Percentiles rank a stretch among this genome's conserved stretches.
phyloP scores from a whole-genome alignment of 768 basidiomycete genomes.

The Flagelloscypha sp. region DNA sequence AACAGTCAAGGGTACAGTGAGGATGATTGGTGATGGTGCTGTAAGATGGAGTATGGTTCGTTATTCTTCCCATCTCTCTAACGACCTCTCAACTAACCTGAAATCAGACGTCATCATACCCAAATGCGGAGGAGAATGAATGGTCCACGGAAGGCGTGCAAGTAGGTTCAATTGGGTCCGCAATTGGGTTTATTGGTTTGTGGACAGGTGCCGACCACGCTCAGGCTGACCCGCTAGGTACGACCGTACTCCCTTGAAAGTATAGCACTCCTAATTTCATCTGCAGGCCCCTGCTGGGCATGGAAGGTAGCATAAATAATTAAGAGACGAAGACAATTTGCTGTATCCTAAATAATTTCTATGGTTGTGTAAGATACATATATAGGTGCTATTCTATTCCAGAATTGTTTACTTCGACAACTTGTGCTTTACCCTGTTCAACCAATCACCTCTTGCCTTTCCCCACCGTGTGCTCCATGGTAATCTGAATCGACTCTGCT shows the following conservation, averaged over 20 bases:
- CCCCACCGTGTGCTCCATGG: too few relatives aligned
- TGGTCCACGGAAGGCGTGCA: slow-evolving; percentile 54
- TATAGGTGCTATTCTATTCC: too few relatives aligned
- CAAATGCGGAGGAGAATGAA: slow-evolving; percentile 26
- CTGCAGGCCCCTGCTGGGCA: slow-evolving; percentile 33
- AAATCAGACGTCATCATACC: slow-evolving; percentile 22
- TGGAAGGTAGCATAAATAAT: slow-evolving; percentile 35
- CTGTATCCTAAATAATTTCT: too few relatives aligned
- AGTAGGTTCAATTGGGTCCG: slow-evolving; percentile 46
- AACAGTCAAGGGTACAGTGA: slow-evolving; percentile 32
- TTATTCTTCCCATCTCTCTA: slow-evolving; percentile 1
- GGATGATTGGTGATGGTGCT: slow-evolving; percentile 40
- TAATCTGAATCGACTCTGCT: too few relatives aligned
- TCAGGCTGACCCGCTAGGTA: slow-evolving; percentile 33
- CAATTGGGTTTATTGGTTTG: slow-evolving; percentile 42
- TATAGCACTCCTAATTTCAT: neutral
- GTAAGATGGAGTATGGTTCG: slow-evolving; percentile 46
- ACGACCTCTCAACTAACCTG: neutral
- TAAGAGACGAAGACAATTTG: too few relatives aligned
- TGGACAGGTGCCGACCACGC: slow-evolving; percentile 49
- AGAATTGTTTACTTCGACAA: too few relatives aligned
- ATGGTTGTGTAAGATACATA: too few relatives aligned
- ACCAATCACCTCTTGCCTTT: too few relatives aligned
- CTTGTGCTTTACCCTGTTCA: too few relatives aligned
- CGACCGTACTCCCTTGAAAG: slow-evolving; percentile 5